Conservation (phyloP, 2,329 filamentous ascomycete species). For the Aspergillus clavatus region DNA sequence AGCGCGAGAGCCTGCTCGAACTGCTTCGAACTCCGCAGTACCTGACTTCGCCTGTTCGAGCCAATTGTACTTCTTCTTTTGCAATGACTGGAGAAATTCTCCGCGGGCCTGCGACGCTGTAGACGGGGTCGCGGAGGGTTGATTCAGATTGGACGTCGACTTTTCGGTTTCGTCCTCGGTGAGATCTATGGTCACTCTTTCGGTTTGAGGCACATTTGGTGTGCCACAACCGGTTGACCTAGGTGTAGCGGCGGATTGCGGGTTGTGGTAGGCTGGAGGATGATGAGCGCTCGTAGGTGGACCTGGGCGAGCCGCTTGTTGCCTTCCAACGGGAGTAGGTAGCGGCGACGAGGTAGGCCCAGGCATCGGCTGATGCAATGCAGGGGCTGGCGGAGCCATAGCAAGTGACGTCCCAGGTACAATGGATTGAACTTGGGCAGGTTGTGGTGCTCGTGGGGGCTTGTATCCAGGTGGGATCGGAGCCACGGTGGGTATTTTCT, state of each 20-base stretch:
- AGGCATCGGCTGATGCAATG: neutral
- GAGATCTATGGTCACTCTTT: neutral
- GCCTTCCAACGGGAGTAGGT: neutral
- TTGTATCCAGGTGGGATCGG: conserved; percentile 18
- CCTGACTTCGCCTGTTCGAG: conserved; percentile 13
- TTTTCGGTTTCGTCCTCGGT: conserved; percentile 9
- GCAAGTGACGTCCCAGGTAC: neutral
- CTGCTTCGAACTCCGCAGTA: neutral
- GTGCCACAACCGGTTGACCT: neutral
- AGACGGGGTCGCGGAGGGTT: neutral
- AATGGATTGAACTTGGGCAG: neutral
- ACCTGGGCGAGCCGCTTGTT: neutral
- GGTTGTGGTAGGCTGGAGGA: neutral
- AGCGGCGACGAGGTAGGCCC: neutral
- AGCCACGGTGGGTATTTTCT: conserved; percentile 12
- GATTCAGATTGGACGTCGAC: no score
- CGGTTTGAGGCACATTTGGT: neutral
- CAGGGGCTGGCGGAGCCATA: neutral
- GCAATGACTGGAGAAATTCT: conserved; percentile 22
- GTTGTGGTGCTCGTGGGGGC: conserved; percentile 6
- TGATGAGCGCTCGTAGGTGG: neutral
- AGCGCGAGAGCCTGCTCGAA: neutral
- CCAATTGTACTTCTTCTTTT: conserved; percentile 30
- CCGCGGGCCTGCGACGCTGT: conserved; percentile 6
- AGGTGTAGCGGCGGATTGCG: neutral